These are phyloP conservation scores for Trametes cingulata DNA, from an alignment of 768 basidiomycete species.

Conservation along the genomic window DNA sequence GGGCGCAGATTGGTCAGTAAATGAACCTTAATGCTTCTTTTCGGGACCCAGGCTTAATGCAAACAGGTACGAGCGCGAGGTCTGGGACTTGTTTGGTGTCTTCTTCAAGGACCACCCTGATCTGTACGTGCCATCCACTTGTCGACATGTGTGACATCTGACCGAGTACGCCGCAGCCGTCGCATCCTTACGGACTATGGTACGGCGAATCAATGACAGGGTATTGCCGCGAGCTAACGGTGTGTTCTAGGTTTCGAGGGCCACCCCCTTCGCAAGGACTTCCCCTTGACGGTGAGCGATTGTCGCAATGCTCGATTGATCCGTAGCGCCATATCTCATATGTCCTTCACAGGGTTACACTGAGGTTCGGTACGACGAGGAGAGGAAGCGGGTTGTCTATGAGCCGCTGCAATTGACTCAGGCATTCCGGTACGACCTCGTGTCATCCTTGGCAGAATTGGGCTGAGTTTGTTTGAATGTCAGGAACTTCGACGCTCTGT, in stretches of 20 bases:
- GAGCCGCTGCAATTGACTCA: conserved; percentile 98
- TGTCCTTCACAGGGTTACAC: conserved; percentile 79
- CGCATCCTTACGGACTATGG: conserved; percentile 99
- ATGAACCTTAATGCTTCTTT: not conserved
- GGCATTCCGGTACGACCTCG: conserved; percentile 79
- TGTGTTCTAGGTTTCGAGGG: conserved; percentile 81
- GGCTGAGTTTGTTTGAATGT: conserved; percentile 6
- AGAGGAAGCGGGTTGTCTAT: conserved; percentile 94
- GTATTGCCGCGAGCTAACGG: not conserved
- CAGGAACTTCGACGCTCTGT: conserved; percentile 92
- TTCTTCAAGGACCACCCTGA: conserved; percentile 98
- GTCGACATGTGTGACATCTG: conserved; percentile 21
- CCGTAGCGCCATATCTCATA: not conserved
- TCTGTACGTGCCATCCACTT: conserved; percentile 56
- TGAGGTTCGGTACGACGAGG: conserved; percentile 97
- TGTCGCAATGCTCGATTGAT: not conserved
- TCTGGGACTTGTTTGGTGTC: conserved; percentile 97
- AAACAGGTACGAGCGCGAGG: conserved; percentile 90
- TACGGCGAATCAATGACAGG: conserved; percentile 31
- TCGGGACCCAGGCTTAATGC: conserved; percentile 7
- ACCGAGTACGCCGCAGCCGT: conserved; percentile 51
- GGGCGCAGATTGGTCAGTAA: conserved; percentile 90
- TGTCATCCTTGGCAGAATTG: not conserved
- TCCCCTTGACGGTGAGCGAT: conserved; percentile 84
- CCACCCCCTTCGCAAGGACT: conserved; percentile 96